Evolutionary conservation across 805 yeast species (phyloP), one percentile per base, ranked within the genome.

Genomic region (Cyberlindnera euphorbiiphila): DNA sequence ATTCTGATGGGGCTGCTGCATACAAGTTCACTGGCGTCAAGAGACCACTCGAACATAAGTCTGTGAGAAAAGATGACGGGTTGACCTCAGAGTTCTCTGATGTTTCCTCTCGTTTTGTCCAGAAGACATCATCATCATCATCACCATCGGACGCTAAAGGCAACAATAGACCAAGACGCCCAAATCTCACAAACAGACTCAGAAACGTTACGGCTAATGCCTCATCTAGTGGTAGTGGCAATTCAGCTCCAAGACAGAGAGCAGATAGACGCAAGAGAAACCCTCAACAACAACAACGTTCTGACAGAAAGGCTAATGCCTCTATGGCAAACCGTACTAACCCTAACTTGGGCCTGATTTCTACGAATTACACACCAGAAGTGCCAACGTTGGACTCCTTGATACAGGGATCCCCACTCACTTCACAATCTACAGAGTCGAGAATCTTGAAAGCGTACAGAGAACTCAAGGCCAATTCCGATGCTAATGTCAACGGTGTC

Each of bases 391-490:
- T 51, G 11, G 36, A 37, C 9, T 28, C 45, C 1, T 25, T 53
- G 9, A 19, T 50, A 11, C 24, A 31, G 9, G 18, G 22, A 9
- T 39, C 52, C 4, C 48, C 49, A 25, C 35, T 50, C 9, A 50
- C 52, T 3, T 44, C 57, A 1, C 53, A 51, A 34, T 39, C 54
- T 6, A 16, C 45, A 11, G 37, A 40, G 9, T 45, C 54, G 4
- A 44, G 56, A 37, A 29, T 54, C 13, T 25, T 54, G 11, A 53
- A 38, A 37, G 51, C 56, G 2, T 48, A 37, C 30, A 38, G 45
- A 22, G 38, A 35, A 14, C 34, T 52, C 22, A 34, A 45, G 32
- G 5, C 11, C 4, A 29, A 51, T 32, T 16, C 43, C 7, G 32
- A 42, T 3, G 39, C 47, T 4, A 47, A 51, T 18, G 42, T 51